A percentile compares a stretch with the other conserved stretches of the same genome.
Evolutionary conservation across 176 grass and related monocot genomes (phyloP).

Genomic region (Puya raimondii): DNA sequence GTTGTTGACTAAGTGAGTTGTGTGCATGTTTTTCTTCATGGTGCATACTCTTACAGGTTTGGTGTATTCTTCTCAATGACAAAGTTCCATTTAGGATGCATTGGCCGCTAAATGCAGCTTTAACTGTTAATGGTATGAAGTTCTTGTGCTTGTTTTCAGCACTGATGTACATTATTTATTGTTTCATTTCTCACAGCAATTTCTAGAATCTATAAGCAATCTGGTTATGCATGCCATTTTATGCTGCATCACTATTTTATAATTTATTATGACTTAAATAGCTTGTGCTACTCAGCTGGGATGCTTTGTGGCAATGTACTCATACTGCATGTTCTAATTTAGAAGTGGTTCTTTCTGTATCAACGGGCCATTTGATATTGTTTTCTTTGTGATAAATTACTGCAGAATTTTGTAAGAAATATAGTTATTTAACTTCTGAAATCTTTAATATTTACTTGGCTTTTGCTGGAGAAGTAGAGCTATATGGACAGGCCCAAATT

Average conservation of each 20-base stretch:
- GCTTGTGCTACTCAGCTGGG: too few relatives aligned
- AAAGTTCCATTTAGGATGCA: slow-evolving; percentile 86
- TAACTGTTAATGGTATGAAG: slow-evolving; percentile 76
- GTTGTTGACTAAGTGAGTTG: background rate
- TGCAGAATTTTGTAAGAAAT: too few relatives aligned
- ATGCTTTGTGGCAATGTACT: too few relatives aligned
- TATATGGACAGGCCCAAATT: too few relatives aligned
- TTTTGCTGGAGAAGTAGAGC: too few relatives aligned
- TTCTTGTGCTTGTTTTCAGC: slow-evolving; percentile 6
- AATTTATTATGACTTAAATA: too few relatives aligned
- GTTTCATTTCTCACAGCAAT: background rate
- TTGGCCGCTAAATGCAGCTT: slow-evolving; percentile 55
- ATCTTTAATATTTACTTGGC: too few relatives aligned
- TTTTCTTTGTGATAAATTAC: too few relatives aligned
- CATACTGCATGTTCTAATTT: too few relatives aligned
- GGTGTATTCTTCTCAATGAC: slow-evolving; percentile 77
- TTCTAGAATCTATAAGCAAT: background rate
- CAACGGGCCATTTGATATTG: too few relatives aligned
- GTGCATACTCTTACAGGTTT: slow-evolving; percentile 52
- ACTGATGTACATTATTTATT: background rate
- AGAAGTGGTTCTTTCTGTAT: too few relatives aligned
- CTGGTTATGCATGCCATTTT: background rate
- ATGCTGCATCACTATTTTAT: background rate
- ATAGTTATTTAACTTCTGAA: too few relatives aligned
- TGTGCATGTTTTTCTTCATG: slow-evolving; percentile 3